Evolutionary conservation across 768 basidiomycete genomes (phyloP), one percentile per base, ranked within the genome.

Genomic region (Lentinula raphanica): DNA sequence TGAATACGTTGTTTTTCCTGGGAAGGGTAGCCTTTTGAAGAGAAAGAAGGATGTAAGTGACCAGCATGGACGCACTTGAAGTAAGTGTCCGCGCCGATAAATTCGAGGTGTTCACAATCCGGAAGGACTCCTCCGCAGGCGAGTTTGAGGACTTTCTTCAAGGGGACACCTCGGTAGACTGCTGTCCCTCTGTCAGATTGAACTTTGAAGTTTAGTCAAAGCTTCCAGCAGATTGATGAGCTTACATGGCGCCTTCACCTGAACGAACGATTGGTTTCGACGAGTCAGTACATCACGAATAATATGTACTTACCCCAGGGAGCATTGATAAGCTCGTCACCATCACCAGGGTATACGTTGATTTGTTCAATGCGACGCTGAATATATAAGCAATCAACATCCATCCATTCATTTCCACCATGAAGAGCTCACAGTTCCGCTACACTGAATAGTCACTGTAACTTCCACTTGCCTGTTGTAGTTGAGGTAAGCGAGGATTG

Each of bases 31-130:
- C 40, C 13, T 19, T 21, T 44, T 9, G 42, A 1, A 48, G 17
- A 54, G 5, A 46, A 15, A 39, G 35, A 23, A 28, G n/a, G n/a
- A n/a, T n/a, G n/a, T n/a, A n/a, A n/a, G n/a, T n/a, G n/a, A n/a
- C n/a, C n/a, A 25, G 40, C 32, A 32, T 49, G 17, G 28, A 58
- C 71, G 38, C 38, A 78, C 80, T 80, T 79, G 72, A 81, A 81
- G 65, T 82, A 82, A 1, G 81, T 82, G 59, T 83, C 81, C 5
- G 80, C 81, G 23, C 81, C 81, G 59, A 82, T 76, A 65, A 82
- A 79, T 64, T 83, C 81, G 61, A 82, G 69, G 63, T 82, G 80
- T 62, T 76, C 60, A 51, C 75, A 78, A 38, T 79, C 76, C 12
- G 78, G 76, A 19, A 69, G 65, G 39, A 81, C 67, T 17, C 80